A percentile compares a stretch with the other conserved stretches of the same genome.
phyloP scores from a whole-genome alignment of 768 basidiomycete species.

The Calocybe cyanea region DNA sequence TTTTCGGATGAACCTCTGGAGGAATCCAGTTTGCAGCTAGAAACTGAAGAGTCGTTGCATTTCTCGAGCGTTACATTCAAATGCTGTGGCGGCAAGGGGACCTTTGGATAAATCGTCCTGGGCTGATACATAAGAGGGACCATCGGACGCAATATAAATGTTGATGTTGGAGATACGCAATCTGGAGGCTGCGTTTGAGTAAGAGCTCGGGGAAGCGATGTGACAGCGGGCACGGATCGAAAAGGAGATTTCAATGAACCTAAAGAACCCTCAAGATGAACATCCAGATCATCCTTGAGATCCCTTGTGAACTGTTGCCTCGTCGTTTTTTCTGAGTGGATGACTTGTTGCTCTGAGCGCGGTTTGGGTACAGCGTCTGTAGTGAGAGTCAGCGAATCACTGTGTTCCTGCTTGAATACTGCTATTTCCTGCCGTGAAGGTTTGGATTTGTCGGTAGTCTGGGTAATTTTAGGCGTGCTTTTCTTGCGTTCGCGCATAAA shows the following conservation, averaged over 20 bases:
- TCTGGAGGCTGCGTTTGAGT: conserved; percentile 2
- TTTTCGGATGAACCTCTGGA: neutral
- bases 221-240: conserved; percentile 4
- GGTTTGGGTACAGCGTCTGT: neutral
- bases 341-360: conserved; percentile 1
- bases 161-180: conserved; percentile 3
- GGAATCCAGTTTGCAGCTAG: neutral
- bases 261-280: neutral
- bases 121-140: conserved; percentile 10
- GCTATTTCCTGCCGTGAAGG: conserved; percentile 11
- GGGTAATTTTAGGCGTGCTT: neutral
- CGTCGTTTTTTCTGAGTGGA: neutral
- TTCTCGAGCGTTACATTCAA: neutral
- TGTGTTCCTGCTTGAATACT: conserved; percentile 12
- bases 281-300: neutral
- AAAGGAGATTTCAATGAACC: conserved; percentile 8
- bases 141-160: conserved; percentile 15
- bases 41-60: neutral
- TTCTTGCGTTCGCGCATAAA: conserved; percentile 27
- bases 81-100: neutral
- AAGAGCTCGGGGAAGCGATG: neutral
- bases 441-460: no score
- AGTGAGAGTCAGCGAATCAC: neutral
- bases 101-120: neutral
- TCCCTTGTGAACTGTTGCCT: neutral